A percentile compares a stretch with the other conserved stretches of the same genome.
Conservation (phyloP, 176 grass and related monocot species). For the Tillandsia leiboldiana region DNA sequence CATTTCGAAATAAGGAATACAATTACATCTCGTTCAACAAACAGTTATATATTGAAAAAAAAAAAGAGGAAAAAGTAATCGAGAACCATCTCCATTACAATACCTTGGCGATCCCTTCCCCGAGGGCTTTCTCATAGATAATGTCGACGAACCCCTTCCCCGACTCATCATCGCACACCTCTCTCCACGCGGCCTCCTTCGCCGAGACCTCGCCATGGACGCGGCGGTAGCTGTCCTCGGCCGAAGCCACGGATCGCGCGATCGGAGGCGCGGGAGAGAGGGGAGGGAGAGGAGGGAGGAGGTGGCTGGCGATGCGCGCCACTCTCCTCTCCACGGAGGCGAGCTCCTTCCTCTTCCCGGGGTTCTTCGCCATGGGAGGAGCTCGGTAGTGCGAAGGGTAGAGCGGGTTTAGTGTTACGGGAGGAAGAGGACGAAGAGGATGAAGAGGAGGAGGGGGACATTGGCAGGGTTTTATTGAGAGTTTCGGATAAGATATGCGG, state of each 20-base stretch:
- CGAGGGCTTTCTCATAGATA: conserved; percentile 74
- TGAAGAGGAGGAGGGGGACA: not conserved
- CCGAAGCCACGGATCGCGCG: conserved; percentile 20
- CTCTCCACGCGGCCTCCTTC: conserved; percentile 45
- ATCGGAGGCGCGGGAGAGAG: conserved; percentile 14
- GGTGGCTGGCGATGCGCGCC: conserved; percentile 45
- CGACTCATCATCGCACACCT: conserved; percentile 48
- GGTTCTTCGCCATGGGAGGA: conserved; percentile 14
- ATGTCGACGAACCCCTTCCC: conserved; percentile 77
- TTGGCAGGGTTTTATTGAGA: not conserved
- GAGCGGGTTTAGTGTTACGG: not conserved
- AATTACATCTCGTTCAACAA: too few relatives aligned
- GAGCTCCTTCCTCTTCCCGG: not conserved
- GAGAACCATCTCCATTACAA: not conserved
- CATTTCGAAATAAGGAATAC: too few relatives aligned
- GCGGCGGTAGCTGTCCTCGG: conserved; percentile 50
- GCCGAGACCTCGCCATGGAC: conserved; percentile 60
- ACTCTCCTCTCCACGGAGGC: conserved; percentile 48
- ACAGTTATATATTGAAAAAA: too few relatives aligned
- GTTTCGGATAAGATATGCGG: not conserved
- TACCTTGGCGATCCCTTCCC: conserved; percentile 89
- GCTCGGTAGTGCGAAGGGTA: not conserved
- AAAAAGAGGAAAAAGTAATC: too few relatives aligned
- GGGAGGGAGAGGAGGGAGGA: conserved; percentile 26
- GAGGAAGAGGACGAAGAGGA: not conserved